Percentiles rank a stretch among this genome's conserved stretches.
phyloP scores from a whole-genome alignment of 306 rosid species.

The Begonia masoniana region DNA sequence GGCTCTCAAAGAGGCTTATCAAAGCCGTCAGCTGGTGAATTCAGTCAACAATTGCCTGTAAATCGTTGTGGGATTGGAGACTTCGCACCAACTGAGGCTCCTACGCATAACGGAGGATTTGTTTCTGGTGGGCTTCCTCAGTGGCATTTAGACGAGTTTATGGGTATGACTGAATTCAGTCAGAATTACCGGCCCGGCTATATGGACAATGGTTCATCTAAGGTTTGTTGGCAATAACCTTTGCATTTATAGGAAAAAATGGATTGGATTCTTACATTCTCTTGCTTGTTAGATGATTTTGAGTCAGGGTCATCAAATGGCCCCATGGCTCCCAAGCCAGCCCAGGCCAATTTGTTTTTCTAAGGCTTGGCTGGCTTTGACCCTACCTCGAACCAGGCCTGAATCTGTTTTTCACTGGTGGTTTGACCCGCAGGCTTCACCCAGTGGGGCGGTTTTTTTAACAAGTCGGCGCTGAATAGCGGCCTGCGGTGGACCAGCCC shows the following conservation, averaged over 20 bases:
- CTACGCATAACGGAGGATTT: constrained; percentile 48
- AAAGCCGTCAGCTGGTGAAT: constrained; percentile 24
- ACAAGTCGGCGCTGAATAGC: too few species aligned
- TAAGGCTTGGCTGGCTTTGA: neutral
- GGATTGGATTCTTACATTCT: neutral
- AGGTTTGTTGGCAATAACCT: constrained; percentile 37
- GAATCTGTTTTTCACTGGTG: too few species aligned
- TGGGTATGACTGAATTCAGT: constrained; percentile 47
- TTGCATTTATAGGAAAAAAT: neutral
- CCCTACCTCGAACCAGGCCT: neutral
- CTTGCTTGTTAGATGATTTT: too few species aligned
- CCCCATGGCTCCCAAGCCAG: neutral
- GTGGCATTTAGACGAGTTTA: constrained; percentile 62
- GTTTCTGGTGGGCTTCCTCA: constrained; percentile 42
- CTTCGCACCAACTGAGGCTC: constrained; percentile 22
- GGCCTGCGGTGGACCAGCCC: too few species aligned
- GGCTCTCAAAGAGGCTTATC: constrained; percentile 23
- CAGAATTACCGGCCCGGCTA: constrained; percentile 29
- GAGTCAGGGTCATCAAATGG: neutral
- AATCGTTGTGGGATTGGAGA: constrained; percentile 31
- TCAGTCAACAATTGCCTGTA: constrained; percentile 19
- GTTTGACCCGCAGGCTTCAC: too few species aligned
- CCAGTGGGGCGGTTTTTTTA: too few species aligned
- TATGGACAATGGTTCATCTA: constrained; percentile 64
- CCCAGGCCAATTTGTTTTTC: neutral